Evolutionary conservation across 306 rosid species (phyloP).

Genomic region (Castanea mollissima): DNA sequence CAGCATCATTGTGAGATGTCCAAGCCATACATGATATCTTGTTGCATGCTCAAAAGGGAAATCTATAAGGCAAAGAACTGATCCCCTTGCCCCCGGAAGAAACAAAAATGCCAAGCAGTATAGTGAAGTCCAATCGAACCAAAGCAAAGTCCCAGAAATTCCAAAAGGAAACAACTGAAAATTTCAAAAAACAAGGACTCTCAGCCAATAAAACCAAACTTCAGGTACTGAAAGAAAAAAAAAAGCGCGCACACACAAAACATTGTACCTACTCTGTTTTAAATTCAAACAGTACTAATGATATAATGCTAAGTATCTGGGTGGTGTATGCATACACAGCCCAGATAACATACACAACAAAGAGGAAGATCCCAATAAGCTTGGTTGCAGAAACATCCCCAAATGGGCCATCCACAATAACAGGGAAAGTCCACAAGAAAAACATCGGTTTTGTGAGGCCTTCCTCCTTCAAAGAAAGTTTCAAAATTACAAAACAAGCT

Average conservation of each 20-base stretch:
- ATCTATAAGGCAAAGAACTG: slow-evolving; percentile 76
- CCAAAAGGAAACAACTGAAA: slow-evolving; percentile 52
- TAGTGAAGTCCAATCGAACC: slow-evolving; percentile 54
- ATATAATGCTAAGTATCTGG: slow-evolving; percentile 18
- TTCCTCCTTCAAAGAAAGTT: slow-evolving; percentile 46
- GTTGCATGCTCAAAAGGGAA: slow-evolving; percentile 93
- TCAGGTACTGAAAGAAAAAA: background rate
- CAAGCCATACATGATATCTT: slow-evolving; percentile 93
- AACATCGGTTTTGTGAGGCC: slow-evolving; percentile 45
- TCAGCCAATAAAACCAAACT: slow-evolving; percentile 20
- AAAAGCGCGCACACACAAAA: background rate
- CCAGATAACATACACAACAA: slow-evolving; percentile 57
- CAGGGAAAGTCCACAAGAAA: slow-evolving; percentile 84
- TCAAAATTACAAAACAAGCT: background rate
- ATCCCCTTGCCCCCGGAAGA: slow-evolving; percentile 87
- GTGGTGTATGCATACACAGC: slow-evolving; percentile 54
- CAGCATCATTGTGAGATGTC: slow-evolving; percentile 89
- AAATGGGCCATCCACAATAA: slow-evolving; percentile 77
- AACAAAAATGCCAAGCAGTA: slow-evolving; percentile 77
- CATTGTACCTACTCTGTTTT: slow-evolving; percentile 38
- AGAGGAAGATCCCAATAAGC: slow-evolving; percentile 66
- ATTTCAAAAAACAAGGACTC: slow-evolving; percentile 15
- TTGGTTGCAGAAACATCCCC: slow-evolving; percentile 88
- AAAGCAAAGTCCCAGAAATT: slow-evolving; percentile 54
- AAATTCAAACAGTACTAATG: slow-evolving; percentile 18